Conservation (phyloP, 176 grass and related monocot genomes). For the Carex myosuroides region DNA sequence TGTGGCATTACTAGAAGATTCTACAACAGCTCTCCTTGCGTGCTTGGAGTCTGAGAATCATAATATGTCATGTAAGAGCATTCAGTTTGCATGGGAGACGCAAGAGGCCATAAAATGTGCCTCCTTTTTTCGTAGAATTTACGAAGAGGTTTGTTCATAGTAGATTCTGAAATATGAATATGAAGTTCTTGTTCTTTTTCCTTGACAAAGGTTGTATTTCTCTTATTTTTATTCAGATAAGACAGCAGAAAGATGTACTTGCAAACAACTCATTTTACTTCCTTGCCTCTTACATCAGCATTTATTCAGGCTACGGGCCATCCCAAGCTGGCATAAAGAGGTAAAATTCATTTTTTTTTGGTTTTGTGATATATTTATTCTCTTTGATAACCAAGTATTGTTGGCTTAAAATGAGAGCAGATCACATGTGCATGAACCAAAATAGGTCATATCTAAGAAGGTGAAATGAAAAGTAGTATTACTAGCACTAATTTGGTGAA, state of each 20-base stretch:
- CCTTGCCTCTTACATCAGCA: slow-evolving; percentile 72
- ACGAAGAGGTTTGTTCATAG: slow-evolving; percentile 73
- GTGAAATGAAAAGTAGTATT: neutral
- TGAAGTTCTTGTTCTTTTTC: neutral
- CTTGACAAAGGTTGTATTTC: neutral
- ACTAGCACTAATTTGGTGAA: neutral
- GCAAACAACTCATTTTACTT: slow-evolving; percentile 62
- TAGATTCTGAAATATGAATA: neutral
- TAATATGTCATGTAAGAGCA: slow-evolving; percentile 42
- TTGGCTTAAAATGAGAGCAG: neutral
- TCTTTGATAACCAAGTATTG: neutral
- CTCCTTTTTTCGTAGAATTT: slow-evolving; percentile 84
- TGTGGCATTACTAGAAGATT: slow-evolving; percentile 66
- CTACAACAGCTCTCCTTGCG: slow-evolving; percentile 63
- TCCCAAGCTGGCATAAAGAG: slow-evolving; percentile 69
- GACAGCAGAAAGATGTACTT: slow-evolving; percentile 78
- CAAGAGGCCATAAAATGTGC: slow-evolving; percentile 76
- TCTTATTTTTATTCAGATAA: slow-evolving; percentile 61
- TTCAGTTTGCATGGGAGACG: slow-evolving; percentile 59
- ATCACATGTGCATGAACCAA: neutral
- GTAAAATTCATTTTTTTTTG: slow-evolving; percentile 24
- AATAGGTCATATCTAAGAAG: neutral
- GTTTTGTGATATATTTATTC: neutral
- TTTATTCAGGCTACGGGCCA: slow-evolving; percentile 80
- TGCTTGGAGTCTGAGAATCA: slow-evolving; percentile 74